Base-by-base conservation (phyloP, 1,284 basidiomycete genomes). In the Malassezia equina region DNA sequence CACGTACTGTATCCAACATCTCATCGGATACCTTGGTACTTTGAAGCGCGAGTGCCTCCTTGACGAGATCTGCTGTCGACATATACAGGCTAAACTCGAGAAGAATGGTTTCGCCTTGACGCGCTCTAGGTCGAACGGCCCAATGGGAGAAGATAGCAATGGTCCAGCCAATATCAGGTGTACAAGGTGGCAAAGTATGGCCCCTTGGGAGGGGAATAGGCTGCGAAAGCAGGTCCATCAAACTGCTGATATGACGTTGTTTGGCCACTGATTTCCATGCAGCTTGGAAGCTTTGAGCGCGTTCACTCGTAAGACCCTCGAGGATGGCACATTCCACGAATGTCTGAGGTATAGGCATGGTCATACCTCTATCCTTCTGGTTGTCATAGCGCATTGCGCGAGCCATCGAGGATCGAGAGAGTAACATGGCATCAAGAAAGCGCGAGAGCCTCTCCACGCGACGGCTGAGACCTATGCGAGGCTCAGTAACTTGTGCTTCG, bases 151-250 rank as follows among this genome's bases (percentile, higher is more conserved):
- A 49, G 24, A 62, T 66, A 15, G 58, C 49, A 8, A 74, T 61
- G 23, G 69, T 55, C 71, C 71, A 74, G 36, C 66, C 67, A 34
- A 71, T 60, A 51, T 74, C 71, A 0, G 66, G 66, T 15, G 67
- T 69, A 58, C 58, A 9, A 45, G 39, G 43, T 58, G 52, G 12
- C 50, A 40, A 12, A 59, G 50, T 13, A 50, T 45, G 28, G 8
- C 19, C 36, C 17, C 21, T 8, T 4, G 36, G 19, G 5, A 39
- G 9, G 11, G 36, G 19, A 39, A 39, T 21, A 19, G 4, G 17
- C 1, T 39, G 36, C 55, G 57, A 47, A 56, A 51, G 8, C 17
- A 71, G 47, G 39, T 64, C 64, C 3, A 7, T 2, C 32, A 42
- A 45, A 9, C 17, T 29, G 15, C 13, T 15, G 13, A 40, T 42